A percentile compares a stretch with the other conserved stretches of the same genome.
Conservation (phyloP, 257 asterid species). For the Coffea canephora region DNA sequence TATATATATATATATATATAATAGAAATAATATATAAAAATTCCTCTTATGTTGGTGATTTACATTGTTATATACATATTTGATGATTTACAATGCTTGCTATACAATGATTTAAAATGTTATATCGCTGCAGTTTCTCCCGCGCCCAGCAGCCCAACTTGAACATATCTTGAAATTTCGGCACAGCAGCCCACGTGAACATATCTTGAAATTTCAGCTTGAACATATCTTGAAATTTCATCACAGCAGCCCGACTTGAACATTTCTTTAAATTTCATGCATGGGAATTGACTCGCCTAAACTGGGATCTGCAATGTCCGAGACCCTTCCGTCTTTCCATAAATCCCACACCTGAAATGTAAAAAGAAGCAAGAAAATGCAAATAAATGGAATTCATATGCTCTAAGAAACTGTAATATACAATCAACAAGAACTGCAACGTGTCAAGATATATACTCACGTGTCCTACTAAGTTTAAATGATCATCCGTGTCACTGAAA, state of each 20-base stretch:
- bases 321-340: background rate
- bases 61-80: too few species aligned
- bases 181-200: too few species aligned
- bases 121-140: conserved; percentile 11
- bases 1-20: too few species aligned
- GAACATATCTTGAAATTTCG: background rate
- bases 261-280: background rate
- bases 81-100: too few species aligned
- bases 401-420: too few species aligned
- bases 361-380: background rate
- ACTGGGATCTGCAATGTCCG: background rate
- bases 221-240: too few species aligned
- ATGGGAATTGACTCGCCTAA: background rate
- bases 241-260: background rate
- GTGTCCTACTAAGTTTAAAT: background rate
- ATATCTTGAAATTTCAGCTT: too few species aligned
- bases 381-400: too few species aligned
- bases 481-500: conserved; percentile 4
- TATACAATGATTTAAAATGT: background rate
- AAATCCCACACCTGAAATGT: conserved; percentile 4
- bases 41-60: too few species aligned
- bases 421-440: background rate
- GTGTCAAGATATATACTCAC: background rate
- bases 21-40: too few species aligned
- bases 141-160: background rate